phyloP scores from a whole-genome alignment of 768 basidiomycete genomes.

The Russula griseocarnosa region DNA sequence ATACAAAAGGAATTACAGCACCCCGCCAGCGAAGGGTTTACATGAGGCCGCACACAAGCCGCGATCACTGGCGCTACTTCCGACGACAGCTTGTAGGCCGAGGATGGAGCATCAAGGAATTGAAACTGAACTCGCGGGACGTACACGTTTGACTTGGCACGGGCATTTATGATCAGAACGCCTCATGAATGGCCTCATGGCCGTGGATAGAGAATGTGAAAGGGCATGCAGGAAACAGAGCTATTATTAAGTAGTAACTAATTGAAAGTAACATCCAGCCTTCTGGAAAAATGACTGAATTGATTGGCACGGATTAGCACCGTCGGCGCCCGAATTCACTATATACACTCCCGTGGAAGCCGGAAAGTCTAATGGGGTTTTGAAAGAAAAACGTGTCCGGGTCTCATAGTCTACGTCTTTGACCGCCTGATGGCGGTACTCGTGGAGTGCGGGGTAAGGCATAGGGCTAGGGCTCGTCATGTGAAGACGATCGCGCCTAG shows the following conservation, averaged over 20 bases:
- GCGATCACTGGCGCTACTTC: neutral
- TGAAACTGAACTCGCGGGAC: neutral
- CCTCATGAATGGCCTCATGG: neutral
- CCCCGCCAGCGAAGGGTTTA: neutral
- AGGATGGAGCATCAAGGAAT: too few relatives aligned
- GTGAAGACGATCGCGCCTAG: neutral
- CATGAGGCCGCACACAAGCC: neutral
- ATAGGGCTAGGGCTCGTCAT: neutral
- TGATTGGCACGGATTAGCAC: neutral
- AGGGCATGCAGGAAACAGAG: neutral
- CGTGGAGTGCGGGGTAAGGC: neutral
- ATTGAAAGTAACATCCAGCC: neutral
- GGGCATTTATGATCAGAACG: neutral
- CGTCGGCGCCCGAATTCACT: neutral
- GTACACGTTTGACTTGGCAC: neutral
- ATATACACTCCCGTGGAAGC: neutral
- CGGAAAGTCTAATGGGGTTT: neutral
- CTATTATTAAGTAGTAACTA: neutral
- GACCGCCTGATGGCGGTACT: neutral
- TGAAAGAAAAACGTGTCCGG: neutral
- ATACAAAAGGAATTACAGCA: neutral
- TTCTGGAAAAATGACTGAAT: neutral
- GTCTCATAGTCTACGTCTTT: neutral
- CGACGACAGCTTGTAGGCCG: neutral
- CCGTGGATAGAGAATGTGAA: neutral